phyloP scores from a whole-genome alignment of 148 eudicot species.

The Spergularia marina region DNA sequence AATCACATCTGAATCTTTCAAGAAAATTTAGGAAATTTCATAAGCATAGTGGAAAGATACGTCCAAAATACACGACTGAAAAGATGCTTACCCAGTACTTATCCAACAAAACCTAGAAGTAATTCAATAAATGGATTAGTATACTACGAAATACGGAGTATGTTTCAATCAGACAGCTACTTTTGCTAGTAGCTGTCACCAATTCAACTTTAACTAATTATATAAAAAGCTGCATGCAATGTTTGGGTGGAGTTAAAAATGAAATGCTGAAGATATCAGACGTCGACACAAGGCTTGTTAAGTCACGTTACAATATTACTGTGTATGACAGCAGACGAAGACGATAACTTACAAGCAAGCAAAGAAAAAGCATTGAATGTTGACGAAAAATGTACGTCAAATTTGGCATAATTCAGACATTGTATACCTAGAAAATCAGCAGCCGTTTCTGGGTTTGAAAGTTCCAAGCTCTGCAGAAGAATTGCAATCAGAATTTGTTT shows the following conservation, averaged over 20 bases:
- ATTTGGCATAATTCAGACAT: too few relatives aligned
- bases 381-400: too few relatives aligned
- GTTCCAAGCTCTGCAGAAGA: not conserved
- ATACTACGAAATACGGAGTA: too few relatives aligned
- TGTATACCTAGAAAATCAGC: too few relatives aligned
- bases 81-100: not conserved
- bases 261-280: slow-evolving; percentile 1
- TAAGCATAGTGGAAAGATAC: too few relatives aligned
- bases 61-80: not conserved
- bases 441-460: not conserved
- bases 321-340: not conserved
- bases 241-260: not conserved
- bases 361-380: not conserved
- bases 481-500: not conserved
- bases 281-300: slow-evolving; percentile 16
- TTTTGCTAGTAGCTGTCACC: not conserved
- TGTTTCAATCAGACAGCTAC: not conserved
- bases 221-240: not conserved
- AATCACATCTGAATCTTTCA: not conserved
- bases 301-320: not conserved
- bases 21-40: not conserved
- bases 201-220: not conserved
- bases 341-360: not conserved
- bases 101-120: too few relatives aligned
- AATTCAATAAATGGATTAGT: not conserved